phyloP scores from a whole-genome alignment of 768 basidiomycete species.

The Trametes cingulata region DNA sequence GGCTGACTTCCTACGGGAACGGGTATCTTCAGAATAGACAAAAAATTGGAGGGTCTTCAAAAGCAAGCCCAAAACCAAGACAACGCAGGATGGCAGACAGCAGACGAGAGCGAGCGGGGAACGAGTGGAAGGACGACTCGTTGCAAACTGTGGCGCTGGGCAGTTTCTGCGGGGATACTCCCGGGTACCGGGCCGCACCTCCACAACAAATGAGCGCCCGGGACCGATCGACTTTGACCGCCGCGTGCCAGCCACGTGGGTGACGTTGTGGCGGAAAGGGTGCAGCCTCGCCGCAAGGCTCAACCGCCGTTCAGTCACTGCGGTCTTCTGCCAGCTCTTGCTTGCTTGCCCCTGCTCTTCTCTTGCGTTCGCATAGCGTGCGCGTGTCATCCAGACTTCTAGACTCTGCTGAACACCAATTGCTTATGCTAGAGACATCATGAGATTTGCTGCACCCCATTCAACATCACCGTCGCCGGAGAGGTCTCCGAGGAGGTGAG shows the following conservation, averaged over 20 bases:
- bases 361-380: no score
- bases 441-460: conserved; percentile 58
- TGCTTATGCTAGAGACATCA: conserved; percentile 19
- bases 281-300: not conserved
- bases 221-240: not conserved
- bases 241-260: conserved; percentile 1
- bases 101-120: no score
- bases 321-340: no score
- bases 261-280: conserved; percentile 6
- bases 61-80: no score
- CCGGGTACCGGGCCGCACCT: not conserved
- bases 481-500: conserved; percentile 35
- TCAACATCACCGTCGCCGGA: conserved; percentile 52
- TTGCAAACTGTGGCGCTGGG: no score
- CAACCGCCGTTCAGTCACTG: no score
- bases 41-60: no score
- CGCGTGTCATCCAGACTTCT: not conserved
- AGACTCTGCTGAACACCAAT: not conserved
- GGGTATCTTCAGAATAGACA: not conserved
- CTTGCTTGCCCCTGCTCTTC: no score
- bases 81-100: no score
- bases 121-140: not conserved
- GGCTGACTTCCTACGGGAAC: no score
- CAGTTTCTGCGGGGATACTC: no score
- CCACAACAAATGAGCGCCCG: not conserved